A percentile compares a stretch with the other conserved stretches of the same genome.
Conservation (phyloP, 2,329 filamentous ascomycete species). For the Myriosclerotinia duriaeana region DNA sequence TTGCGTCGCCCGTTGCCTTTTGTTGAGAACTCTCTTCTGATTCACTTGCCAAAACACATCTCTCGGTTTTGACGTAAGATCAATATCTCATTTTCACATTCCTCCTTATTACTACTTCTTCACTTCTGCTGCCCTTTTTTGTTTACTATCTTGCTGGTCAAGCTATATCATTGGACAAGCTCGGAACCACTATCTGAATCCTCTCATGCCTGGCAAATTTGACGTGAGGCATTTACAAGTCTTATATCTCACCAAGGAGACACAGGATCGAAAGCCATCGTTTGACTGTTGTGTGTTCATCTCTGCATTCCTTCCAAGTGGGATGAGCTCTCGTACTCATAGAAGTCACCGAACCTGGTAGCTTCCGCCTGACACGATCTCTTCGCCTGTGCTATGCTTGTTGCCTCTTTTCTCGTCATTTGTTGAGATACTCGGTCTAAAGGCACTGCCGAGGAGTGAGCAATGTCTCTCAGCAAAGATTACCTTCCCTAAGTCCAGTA, state of each 20-base stretch:
- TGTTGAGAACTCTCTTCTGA: background rate
- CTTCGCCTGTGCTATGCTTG: too few relatives aligned
- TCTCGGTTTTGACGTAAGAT: too few relatives aligned
- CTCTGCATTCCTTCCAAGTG: background rate
- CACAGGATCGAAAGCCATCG: background rate
- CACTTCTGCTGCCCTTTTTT: background rate
- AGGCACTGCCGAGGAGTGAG: background rate
- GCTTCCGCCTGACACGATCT: background rate
- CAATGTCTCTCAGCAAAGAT: background rate
- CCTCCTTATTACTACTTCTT: background rate
- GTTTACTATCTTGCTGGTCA: background rate
- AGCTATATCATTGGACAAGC: background rate
- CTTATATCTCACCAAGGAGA: background rate
- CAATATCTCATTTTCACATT: background rate
- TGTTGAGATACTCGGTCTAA: background rate
- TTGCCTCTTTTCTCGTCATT: background rate
- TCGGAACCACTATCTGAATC: background rate
- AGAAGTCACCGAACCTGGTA: too few relatives aligned
- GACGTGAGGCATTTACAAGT: background rate
- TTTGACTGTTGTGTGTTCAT: background rate
- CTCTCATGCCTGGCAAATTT: background rate
- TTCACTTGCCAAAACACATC: background rate
- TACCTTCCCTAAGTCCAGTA: background rate
- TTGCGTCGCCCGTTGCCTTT: background rate
- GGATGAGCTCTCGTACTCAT: background rate